Evolutionary conservation across 108 stramenopile species (phyloP), one percentile per base, ranked within the genome.

Genomic region (Bacterosira constricta): DNA sequence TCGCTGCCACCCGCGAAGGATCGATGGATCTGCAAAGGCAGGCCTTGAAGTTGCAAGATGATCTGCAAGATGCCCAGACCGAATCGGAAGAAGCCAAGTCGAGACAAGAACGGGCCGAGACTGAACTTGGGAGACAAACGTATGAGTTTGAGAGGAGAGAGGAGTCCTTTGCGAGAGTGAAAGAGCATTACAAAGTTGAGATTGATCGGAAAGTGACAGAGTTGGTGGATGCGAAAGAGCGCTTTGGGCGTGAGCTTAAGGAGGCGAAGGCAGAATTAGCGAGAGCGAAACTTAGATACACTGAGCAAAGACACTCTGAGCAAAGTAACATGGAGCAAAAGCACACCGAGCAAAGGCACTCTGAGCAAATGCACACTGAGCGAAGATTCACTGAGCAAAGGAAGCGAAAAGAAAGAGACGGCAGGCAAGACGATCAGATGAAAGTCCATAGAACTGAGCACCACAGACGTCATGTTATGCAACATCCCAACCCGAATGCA

Each of bases 11-110:
- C 44, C 69, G 77, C 3, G 34, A 57, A 34, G 65, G 65, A 6
- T 69, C 70, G 36, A 59, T 71, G 57, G 35, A 60, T 41, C 77
- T 79, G 18, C 77, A 79, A 53, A 46, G 51, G 25, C 47, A 45
- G 41, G 70, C 65, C n/a, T 44, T 79, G 37, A 47, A 71, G 21
- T 41, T 71, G 25, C 52, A 60, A 39, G 70, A 79, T 38, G 63
- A 71, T 34, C 12, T 71, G 13, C 39, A 64, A 42, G 46, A 55
- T 47, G 69, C 77, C 8, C 49, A 51, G 15, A 26, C 44, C 17
- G 51, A 67, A 35, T 8, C 53, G 8, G 46, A 71, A 1, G 69
- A 71, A 21, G 77, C 60, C 1, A 29, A 9, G 17, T 51, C 38
- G 36, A 55, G 56, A 26, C 58, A 44, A 5, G 44, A 27, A 29